A percentile compares a stretch with the other conserved stretches of the same genome.
Conservation (phyloP, 306 rosid species). For the Rosa rugosa region DNA sequence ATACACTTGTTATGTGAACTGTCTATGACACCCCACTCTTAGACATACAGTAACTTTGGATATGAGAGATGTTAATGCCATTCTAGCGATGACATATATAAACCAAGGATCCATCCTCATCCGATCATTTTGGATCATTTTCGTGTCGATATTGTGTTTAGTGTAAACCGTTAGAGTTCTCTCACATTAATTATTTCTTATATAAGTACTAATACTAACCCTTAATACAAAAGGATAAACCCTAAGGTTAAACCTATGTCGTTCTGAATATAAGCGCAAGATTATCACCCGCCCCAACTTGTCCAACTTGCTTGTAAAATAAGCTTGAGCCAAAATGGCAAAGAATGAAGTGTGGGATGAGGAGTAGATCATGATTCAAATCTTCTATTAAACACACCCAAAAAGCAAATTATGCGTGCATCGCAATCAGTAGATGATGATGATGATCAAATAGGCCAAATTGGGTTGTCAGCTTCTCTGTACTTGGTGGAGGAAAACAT, state of each 20-base stretch:
- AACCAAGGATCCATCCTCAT: not conserved
- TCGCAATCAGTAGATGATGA: not conserved
- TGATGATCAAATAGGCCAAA: not conserved
- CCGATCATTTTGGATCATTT: not conserved
- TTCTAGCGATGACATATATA: not conserved
- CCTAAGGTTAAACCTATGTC: too few species aligned
- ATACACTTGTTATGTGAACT: not conserved
- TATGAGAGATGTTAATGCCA: not conserved
- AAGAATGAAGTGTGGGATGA: not conserved
- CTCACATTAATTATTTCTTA: not conserved
- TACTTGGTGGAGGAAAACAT: not conserved
- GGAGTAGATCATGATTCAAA: not conserved
- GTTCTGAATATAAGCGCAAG: too few species aligned
- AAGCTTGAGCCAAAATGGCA: not conserved
- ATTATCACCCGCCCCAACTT: too few species aligned
- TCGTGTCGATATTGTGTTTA: not conserved
- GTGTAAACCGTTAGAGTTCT: not conserved
- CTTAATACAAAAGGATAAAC: not conserved
- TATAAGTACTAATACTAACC: not conserved
- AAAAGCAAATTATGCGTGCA: not conserved
- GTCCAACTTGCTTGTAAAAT: not conserved
- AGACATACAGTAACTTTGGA: not conserved
- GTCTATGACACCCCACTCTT: not conserved
- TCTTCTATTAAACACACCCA: not conserved
- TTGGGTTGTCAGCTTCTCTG: constrained; percentile 1